Base-by-base conservation (phyloP, 768 basidiomycete species). In the Tubosaeta sp. region DNA sequence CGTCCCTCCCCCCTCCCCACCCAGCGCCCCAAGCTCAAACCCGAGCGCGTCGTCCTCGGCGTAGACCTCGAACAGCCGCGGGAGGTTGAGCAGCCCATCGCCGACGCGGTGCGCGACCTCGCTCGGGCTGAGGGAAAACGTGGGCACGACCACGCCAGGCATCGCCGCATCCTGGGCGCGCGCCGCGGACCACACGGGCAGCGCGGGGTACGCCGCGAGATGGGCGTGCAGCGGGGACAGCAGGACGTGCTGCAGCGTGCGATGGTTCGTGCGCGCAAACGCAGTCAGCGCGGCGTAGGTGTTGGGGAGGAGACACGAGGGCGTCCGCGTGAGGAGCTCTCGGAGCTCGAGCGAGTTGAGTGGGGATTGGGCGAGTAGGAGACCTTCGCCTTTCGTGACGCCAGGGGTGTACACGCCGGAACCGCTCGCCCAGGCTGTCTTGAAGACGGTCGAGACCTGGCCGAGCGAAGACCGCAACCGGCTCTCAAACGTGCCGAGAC, bases 31-130 rank as follows among this genome's bases (percentile, higher is more conserved):
- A 37, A 97, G 74, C 33, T 91, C 92, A 69, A 94, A 97, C 2
- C 85, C 82, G 9, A 97, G 78, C 10, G 91, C 90, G 54, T 94
- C 92, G 65, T 97, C 94, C 52, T 87, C 86, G 7, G 88, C 91
- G 63, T 97, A 95, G 16, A 95, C 88, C 68, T 98, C 95, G 63
- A 98, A 97, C 14, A 98, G 73, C 51, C 94, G 74, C 2, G 95
- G 92, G 3, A 99, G 81, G 71, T 95, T 97, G 31, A 97, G 76
- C 32, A 99, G 72, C n/a, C 94, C 93, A 64, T 98, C 97, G 3
- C 91, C 89, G 31, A 97, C 85, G 52, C 85, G 83, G 54, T 94
- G 89, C 55, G 97, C 85, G 5, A 81, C 84, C 49, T 92, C 90
- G 50, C 86, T 95, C 1, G 94, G 95, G 10, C 90, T 91, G 12